A percentile compares a stretch with the other conserved stretches of the same genome.
Conservation (phyloP, 2,329 filamentous ascomycete species). For the Aspergillus aculeatus region DNA sequence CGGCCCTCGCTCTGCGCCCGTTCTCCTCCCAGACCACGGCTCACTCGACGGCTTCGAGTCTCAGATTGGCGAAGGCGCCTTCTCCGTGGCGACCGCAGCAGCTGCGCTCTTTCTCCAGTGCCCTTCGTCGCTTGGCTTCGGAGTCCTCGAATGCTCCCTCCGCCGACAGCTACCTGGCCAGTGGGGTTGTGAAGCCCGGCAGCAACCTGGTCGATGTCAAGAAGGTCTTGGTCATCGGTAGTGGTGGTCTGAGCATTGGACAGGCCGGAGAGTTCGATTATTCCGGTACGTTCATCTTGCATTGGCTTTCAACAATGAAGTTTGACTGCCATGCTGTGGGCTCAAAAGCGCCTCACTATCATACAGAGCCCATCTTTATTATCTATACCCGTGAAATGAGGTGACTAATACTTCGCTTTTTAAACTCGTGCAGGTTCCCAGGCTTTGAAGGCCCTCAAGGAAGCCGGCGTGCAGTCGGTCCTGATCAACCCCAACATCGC, state of each 20-base stretch:
- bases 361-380: not conserved
- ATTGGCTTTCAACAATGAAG: not conserved
- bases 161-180: conserved; percentile 83
- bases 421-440: conserved; percentile 68
- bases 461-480: conserved; percentile 86
- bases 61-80: conserved; percentile 40
- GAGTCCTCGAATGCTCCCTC: conserved; percentile 70
- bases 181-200: conserved; percentile 76
- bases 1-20: conserved; percentile 37
- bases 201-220: conserved; percentile 82
- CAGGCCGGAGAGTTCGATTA: conserved; percentile 99
- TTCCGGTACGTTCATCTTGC: conserved; percentile 66
- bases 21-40: conserved; percentile 38
- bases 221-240: conserved; percentile 95
- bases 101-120: conserved; percentile 44
- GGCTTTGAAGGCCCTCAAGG: conserved; percentile 93
- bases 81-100: conserved; percentile 42
- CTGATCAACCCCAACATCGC: conserved; percentile 98
- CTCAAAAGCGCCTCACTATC: too few relatives aligned
- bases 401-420: conserved; percentile 21
- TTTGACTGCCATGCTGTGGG: not conserved
- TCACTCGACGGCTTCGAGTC: conserved; percentile 31
- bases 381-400: not conserved
- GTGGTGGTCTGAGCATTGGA: conserved; percentile 91
- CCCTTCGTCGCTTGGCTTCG: conserved; percentile 37